Conservation (phyloP, 305 asterid species). For the Solanum hybrid region DNA sequence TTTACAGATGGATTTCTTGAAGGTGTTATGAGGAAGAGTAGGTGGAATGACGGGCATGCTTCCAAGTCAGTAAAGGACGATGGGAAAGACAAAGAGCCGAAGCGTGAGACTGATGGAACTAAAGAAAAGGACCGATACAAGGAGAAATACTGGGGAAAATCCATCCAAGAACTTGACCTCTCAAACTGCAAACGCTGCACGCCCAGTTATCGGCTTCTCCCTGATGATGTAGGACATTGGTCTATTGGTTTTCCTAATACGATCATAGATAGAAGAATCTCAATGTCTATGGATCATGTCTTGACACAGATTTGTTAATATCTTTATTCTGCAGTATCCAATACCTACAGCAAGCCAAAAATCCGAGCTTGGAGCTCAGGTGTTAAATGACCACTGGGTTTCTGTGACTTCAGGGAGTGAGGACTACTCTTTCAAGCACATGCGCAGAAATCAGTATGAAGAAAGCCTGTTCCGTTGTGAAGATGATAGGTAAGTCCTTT, state of each 20-base stretch:
- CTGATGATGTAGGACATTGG: conserved; percentile 68
- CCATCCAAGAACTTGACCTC: conserved; percentile 97
- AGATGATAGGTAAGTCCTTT: conserved; percentile 70
- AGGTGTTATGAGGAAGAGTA: conserved; percentile 92
- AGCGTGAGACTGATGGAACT: conserved; percentile 63
- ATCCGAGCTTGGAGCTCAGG: conserved; percentile 85
- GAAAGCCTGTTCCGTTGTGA: conserved; percentile 98
- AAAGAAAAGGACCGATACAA: conserved; percentile 76
- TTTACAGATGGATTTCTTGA: conserved; percentile 92
- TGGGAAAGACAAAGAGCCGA: conserved; percentile 73
- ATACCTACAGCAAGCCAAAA: conserved; percentile 81
- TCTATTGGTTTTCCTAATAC: background rate
- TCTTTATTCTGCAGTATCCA: conserved; percentile 61
- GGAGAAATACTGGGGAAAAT: conserved; percentile 83
- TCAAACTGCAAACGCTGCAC: conserved; percentile 76
- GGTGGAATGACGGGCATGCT: conserved; percentile 58
- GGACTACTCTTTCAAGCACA: conserved; percentile 97
- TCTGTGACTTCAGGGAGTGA: conserved; percentile 99
- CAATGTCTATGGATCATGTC: background rate
- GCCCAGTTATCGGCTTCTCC: conserved; percentile 98
- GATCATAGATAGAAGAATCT: background rate
- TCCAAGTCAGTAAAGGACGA: conserved; percentile 55
- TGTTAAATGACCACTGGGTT: conserved; percentile 90
- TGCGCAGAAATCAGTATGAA: conserved; percentile 96
- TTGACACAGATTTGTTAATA: background rate